Base-by-base conservation (phyloP, 2,329 filamentous ascomycete species). In the Fusarium protoensiforme region DNA sequence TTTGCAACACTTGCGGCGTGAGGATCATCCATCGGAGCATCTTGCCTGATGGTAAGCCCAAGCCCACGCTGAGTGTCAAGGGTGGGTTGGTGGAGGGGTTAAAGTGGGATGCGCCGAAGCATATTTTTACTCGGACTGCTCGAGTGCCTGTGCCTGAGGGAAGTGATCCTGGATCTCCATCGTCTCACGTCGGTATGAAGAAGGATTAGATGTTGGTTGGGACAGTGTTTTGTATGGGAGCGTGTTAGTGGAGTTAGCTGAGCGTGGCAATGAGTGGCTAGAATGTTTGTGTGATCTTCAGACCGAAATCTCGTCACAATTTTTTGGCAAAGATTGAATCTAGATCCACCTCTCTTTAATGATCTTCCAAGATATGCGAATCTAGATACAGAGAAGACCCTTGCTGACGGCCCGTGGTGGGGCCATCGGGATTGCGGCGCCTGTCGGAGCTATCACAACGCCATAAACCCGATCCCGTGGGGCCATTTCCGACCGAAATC, bases 121-220 rank as follows among this genome's bases (percentile, higher is more conserved):
- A 88, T 64, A 88, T 88, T 20, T 88, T 81, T 67, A 83, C 83
- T 4, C 78, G 80, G 57, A 82, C 81, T 13, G 86, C 87, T 0
- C 83, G 86, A 11, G 79, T 88, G 13, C 77, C 80, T 35, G 82
- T 88, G 8, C 85, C 86, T 0, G 77, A 79, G 2, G 84, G 78
- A 0, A 78, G 79, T n/a, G 69, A 77, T 36, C 67, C 64, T 24
- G 75, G 64, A 24, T 75, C 73, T 4, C 75, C 75, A 13, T 46
- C 59, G 20, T 38, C 61, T 36, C 67, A 35, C 14, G 18, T 33
- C 27, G 57, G 35, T 3, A 27, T 68, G 51, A 18, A 36, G 2
- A 27, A 46, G 48, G 4, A 20, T 35, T 35, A 46, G 22, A 31
- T n/a, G 35, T n/a, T 38, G n/a, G 31, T 10, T 4, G 8, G 14